Percentiles rank a stretch among this genome's conserved stretches.
phyloP scores from a whole-genome alignment of 2,329 filamentous ascomycete genomes.

The Pseudogymnoascus sp. region DNA sequence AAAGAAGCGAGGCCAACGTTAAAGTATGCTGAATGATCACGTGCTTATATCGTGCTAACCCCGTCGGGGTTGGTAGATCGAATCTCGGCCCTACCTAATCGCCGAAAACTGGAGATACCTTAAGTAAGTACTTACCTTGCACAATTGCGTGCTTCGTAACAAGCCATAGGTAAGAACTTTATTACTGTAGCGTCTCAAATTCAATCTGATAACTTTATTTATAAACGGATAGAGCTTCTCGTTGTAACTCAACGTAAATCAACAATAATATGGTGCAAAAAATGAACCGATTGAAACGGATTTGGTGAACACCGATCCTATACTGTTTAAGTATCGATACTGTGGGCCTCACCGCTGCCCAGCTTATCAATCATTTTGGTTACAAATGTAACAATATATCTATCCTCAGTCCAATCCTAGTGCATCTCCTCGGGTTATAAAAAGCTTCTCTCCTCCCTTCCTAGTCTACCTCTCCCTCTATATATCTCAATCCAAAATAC shows the following conservation, averaged over 20 bases:
- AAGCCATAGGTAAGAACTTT: neutral
- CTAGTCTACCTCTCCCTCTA: neutral
- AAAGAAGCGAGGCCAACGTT: neutral
- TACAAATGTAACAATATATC: neutral
- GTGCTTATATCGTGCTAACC: too few relatives aligned
- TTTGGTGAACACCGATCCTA: neutral
- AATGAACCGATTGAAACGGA: neutral
- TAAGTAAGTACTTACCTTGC: neutral
- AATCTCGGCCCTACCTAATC: neutral
- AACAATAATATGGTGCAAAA: neutral
- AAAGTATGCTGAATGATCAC: too few relatives aligned
- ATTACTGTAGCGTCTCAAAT: neutral
- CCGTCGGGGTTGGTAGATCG: neutral
- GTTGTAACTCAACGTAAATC: neutral
- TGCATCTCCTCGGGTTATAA: neutral
- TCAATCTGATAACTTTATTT: neutral
- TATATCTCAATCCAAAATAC: neutral
- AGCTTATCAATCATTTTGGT: constrained; percentile 1
- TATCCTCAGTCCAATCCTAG: neutral
- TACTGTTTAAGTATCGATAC: neutral
- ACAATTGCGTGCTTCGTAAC: neutral
- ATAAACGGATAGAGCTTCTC: neutral
- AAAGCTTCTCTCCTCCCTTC: neutral
- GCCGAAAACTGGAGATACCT: neutral
- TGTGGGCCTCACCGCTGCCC: neutral